Percentiles rank a stretch among this genome's conserved stretches.
phyloP scores from a whole-genome alignment of 2,329 filamentous ascomycete genomes.

The Ophiostoma himal-ulmi region DNA sequence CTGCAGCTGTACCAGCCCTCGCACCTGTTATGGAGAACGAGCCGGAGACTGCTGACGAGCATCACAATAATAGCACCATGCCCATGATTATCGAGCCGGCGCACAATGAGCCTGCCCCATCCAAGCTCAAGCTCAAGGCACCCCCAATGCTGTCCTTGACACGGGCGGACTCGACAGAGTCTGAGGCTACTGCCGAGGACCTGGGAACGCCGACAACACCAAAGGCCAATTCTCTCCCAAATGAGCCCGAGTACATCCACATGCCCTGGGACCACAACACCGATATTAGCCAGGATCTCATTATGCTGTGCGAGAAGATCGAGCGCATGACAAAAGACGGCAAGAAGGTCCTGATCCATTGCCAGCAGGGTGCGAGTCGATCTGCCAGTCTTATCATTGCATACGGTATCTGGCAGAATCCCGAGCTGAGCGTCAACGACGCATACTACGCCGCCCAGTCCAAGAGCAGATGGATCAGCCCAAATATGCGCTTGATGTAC shows the following conservation, averaged over 20 bases:
- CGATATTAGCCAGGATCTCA: conserved; percentile 71
- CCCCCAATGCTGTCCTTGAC: conserved; percentile 19
- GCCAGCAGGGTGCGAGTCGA: conserved; percentile 78
- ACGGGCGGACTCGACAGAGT: conserved; percentile 3
- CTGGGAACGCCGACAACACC: conserved; percentile 50
- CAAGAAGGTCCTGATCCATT: conserved; percentile 76
- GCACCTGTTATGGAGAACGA: conserved; percentile 39
- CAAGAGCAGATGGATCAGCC: conserved; percentile 81
- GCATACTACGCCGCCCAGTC: conserved; percentile 75
- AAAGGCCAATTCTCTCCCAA: conserved; percentile 41
- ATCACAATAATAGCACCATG: neutral
- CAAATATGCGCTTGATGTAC: conserved; percentile 89
- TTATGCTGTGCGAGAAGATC: conserved; percentile 69
- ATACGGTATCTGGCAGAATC: conserved; percentile 75
- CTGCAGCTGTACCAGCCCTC: conserved; percentile 15
- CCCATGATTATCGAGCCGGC: conserved; percentile 52
- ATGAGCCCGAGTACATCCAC: conserved; percentile 74
- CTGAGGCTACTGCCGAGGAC: conserved; percentile 32
- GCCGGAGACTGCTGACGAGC: neutral
- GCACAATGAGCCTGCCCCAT: neutral
- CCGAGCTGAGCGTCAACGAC: conserved; percentile 70
- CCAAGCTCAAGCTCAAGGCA: conserved; percentile 14
- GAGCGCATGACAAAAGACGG: conserved; percentile 65
- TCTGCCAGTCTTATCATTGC: conserved; percentile 83
- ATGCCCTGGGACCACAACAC: conserved; percentile 87